Evolutionary conservation across 2,329 filamentous ascomycete genomes (phyloP).

Genomic region (Colletotrichum tabaci): DNA sequence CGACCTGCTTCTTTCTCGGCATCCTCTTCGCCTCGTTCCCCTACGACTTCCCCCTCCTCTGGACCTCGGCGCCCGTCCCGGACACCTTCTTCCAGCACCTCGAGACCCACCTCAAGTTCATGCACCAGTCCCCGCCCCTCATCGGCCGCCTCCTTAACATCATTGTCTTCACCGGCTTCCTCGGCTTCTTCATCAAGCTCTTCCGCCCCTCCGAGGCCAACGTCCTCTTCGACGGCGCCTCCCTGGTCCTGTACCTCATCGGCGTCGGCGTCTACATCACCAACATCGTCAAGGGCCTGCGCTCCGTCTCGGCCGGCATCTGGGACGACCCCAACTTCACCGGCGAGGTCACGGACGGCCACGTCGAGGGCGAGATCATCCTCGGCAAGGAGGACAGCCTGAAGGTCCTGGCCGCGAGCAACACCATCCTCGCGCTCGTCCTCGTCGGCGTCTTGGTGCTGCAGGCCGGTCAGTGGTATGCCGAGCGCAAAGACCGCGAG

Average conservation of each 20-base stretch:
- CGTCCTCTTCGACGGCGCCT: conserved; percentile 92
- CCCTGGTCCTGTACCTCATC: conserved; percentile 85
- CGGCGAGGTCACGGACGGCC: conserved; percentile 55
- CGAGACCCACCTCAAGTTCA: conserved; percentile 90
- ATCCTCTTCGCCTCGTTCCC: conserved; percentile 97
- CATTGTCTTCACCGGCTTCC: conserved; percentile 87
- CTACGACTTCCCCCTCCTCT: conserved; percentile 94
- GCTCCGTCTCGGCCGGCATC: conserved; percentile 82
- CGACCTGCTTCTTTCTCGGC: conserved; percentile 97
- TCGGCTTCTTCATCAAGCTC: conserved; percentile 93
- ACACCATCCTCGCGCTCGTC: conserved; percentile 95
- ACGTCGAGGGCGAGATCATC: conserved; percentile 72
- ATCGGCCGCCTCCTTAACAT: conserved; percentile 96
- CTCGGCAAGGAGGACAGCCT: conserved; percentile 90
- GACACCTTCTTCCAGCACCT: conserved; percentile 84
- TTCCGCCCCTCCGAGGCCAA: conserved; percentile 95
- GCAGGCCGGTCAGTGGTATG: conserved; percentile 99
- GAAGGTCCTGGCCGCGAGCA: conserved; percentile 91
- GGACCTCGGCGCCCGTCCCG: conserved; percentile 77
- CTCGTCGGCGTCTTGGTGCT: conserved; percentile 91
- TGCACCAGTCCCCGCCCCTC: conserved; percentile 91
- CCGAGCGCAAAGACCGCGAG: conserved; percentile 90
- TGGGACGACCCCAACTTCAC: conserved; percentile 63
- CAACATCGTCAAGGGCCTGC: conserved; percentile 95
- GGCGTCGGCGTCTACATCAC: conserved; percentile 94